These are phyloP conservation scores for Uncinocarpus reesii DNA, from an alignment of 2,329 filamentous ascomycete species.

Conservation along the genomic window DNA sequence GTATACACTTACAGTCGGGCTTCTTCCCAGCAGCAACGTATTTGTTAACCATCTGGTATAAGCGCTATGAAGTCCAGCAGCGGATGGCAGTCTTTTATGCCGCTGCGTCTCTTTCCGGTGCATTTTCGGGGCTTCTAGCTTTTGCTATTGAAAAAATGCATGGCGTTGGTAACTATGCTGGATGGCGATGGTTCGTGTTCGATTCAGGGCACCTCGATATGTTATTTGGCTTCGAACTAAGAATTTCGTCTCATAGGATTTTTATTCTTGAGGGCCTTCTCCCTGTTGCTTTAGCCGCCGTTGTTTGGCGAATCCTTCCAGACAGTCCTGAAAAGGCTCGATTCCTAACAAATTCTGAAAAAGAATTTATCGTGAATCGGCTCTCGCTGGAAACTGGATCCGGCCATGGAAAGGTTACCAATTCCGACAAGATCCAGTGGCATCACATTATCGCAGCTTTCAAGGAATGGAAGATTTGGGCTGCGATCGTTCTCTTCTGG, in stretches of 20 bases:
- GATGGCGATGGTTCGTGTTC: conserved; percentile 36
- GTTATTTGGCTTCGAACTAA: neutral
- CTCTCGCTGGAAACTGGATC: conserved; percentile 21
- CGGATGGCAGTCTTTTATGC: conserved; percentile 26
- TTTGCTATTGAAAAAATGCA: conserved; percentile 40
- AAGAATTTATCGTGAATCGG: conserved; percentile 25
- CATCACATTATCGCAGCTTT: conserved; percentile 39
- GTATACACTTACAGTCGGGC: conserved; percentile 33
- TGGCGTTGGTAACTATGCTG: conserved; percentile 32
- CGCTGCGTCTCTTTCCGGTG: conserved; percentile 28
- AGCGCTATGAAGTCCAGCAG: conserved; percentile 23
- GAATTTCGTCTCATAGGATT: conserved; percentile 20
- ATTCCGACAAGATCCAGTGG: conserved; percentile 29
- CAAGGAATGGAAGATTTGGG: conserved; percentile 40
- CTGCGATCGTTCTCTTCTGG: conserved; percentile 20
- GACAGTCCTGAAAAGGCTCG: conserved; percentile 53
- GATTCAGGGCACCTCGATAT: neutral
- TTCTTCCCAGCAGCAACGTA: conserved; percentile 36
- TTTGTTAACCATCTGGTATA: conserved; percentile 22
- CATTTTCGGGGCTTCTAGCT: conserved; percentile 42
- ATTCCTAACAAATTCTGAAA: conserved; percentile 45
- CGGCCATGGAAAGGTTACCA: conserved; percentile 18
- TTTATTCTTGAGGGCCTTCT: conserved; percentile 40
- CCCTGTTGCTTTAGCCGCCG: conserved; percentile 42
- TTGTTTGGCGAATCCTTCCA: conserved; percentile 52